These are phyloP conservation scores for Bocquillonia castaneifolia DNA, from an alignment of 441 rosid genomes.

Conservation along the genomic window DNA sequence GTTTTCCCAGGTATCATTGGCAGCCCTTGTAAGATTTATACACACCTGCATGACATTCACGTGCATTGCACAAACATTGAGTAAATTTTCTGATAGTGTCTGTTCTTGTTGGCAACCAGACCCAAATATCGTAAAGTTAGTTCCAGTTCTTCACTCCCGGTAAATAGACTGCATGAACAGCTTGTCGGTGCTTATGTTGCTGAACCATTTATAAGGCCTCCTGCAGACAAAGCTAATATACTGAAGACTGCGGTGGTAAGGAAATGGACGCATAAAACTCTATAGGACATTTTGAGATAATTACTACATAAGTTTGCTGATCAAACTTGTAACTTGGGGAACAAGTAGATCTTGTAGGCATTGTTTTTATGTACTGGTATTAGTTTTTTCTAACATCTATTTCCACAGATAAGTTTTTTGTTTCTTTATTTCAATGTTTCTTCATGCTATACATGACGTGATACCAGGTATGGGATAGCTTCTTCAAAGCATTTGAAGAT, in stretches of 20 bases:
- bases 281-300: not conserved
- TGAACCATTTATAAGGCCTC: constrained; percentile 14
- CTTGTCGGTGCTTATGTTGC: constrained; percentile 14
- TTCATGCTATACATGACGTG: not conserved
- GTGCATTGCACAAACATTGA: not conserved
- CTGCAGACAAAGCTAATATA: not conserved
- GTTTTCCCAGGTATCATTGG: constrained; percentile 22
- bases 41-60: not conserved
- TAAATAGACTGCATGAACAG: constrained; percentile 15
- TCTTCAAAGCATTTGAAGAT: constrained; percentile 24
- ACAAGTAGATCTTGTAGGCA: not conserved
- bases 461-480: constrained; percentile 22
- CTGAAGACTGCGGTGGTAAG: constrained; percentile 15
- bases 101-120: constrained; percentile 20
- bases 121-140: constrained; percentile 24
- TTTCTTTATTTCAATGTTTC: not conserved
- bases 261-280: not conserved
- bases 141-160: constrained; percentile 12
- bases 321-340: not conserved
- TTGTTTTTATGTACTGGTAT: no score
- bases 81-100: constrained; percentile 3
- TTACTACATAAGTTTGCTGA: not conserved
- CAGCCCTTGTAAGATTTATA: not conserved
- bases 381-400: no score
- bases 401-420: not conserved